Conservation (phyloP, 148 eudicot species). For the Heliamphora exappendiculata region DNA sequence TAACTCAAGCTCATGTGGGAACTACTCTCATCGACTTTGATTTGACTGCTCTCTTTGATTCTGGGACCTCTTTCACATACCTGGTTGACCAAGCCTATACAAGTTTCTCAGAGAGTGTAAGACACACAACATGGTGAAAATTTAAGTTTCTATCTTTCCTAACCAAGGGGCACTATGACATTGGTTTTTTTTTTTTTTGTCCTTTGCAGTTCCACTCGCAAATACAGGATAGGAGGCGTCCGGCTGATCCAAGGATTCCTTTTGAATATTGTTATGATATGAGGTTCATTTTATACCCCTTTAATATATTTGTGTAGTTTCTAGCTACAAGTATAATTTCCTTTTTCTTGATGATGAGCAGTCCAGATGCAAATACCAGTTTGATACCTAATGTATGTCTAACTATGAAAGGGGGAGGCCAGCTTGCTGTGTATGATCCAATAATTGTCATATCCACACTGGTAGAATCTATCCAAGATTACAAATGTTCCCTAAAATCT, state of each 20-base stretch:
- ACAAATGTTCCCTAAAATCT: neutral
- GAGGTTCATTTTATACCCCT: slow-evolving; percentile 33
- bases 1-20: slow-evolving; percentile 70
- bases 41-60: slow-evolving; percentile 73
- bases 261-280: slow-evolving; percentile 70
- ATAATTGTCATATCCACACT: slow-evolving; percentile 62
- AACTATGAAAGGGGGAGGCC: slow-evolving; percentile 61
- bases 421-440: slow-evolving; percentile 58
- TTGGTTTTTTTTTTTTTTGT: neutral
- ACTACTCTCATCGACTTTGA: slow-evolving; percentile 41
- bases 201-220: slow-evolving; percentile 38
- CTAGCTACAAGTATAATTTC: slow-evolving; percentile 8
- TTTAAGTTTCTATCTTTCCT: neutral
- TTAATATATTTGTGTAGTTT: neutral
- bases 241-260: slow-evolving; percentile 47
- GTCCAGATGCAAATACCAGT: slow-evolving; percentile 63
- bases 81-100: slow-evolving; percentile 62
- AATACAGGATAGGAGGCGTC: slow-evolving; percentile 37
- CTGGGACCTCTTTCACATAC: slow-evolving; percentile 91
- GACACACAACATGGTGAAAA: slow-evolving; percentile 1
- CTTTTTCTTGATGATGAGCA: slow-evolving; percentile 23
- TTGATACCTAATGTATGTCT: slow-evolving; percentile 62
- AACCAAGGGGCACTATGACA: neutral
- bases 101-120: slow-evolving; percentile 12
- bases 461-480: slow-evolving; percentile 26